Evolutionary conservation across 2,329 filamentous ascomycete species (phyloP), one percentile per base, ranked within the genome.

Genomic region (Pestalotiopsis fici): DNA sequence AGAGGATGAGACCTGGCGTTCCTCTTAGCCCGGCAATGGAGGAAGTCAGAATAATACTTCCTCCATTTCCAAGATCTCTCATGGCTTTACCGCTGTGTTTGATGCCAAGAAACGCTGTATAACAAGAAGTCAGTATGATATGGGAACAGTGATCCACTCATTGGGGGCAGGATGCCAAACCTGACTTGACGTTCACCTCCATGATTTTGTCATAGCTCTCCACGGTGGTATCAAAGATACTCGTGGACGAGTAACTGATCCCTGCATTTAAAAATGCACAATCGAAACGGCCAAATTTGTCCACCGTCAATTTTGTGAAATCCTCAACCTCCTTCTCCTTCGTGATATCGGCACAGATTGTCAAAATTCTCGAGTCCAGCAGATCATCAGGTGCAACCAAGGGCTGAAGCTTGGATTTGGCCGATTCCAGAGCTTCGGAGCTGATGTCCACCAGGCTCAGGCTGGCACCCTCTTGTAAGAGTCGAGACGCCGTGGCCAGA

Each of bases 1-100:
- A 80, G 11, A 76, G 71, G 23, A 75, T 76, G 18, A 79, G 73
- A 6, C 77, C 78, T 2, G 79, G 78, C 23, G 76, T 78, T 21
- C 75, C 79, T 31, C 76, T 78, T 9, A 81, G 75, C 6, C 79
- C 79, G 2, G 78, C 78, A 59, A 79, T 78, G 2, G 78, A 80
- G 6, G 79, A 81, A 12, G 78, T 76, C 39, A 81, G 71, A 64
- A 80, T 77, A 47, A 80, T 80, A 55, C 79, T 80, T 5, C 79
- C 79, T 55, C 78, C 77, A 27, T 71, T 73, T 21, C 73, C 71
- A 13, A 73, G 69, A 6, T 73, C 69, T 39, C 72, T 73, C 77
- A 81, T 80, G 3, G 75, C 75, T 5, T 71, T 70, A 4, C 74
- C 78, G 6, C 73, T 71, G 64, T 80, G 76, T 65, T 80, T 80